These are phyloP conservation scores for Rubus idaeus DNA, from an alignment of 306 rosid species.

Conservation along the genomic window DNA sequence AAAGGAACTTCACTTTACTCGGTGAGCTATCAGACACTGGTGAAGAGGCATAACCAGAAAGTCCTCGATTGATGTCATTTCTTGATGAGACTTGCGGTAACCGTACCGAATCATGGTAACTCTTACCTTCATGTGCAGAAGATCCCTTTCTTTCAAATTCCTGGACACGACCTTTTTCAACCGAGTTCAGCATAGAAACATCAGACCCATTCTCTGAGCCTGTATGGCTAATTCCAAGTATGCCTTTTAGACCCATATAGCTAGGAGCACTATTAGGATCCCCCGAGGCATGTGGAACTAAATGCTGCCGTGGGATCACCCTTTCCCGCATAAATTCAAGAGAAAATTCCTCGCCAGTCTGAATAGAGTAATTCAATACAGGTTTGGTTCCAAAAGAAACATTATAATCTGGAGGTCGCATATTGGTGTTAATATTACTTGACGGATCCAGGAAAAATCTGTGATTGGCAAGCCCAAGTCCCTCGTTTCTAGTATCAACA, in stretches of 20 bases:
- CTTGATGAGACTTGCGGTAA: constrained; percentile 56
- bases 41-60: constrained; percentile 50
- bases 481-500: constrained; percentile 57
- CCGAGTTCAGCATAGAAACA: constrained; percentile 40
- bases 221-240: constrained; percentile 46
- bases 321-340: constrained; percentile 93
- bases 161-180: constrained; percentile 49
- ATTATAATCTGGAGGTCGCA: constrained; percentile 57
- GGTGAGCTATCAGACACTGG: constrained; percentile 49
- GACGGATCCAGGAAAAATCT: constrained; percentile 47
- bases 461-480: constrained; percentile 47
- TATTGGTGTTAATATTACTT: constrained; percentile 43
- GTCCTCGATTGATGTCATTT: constrained; percentile 49
- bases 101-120: constrained; percentile 48
- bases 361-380: constrained; percentile 78
- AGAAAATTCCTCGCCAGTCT: constrained; percentile 87
- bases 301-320: constrained; percentile 60
- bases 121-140: constrained; percentile 49
- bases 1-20: constrained; percentile 69
- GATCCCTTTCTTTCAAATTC: constrained; percentile 56
- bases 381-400: constrained; percentile 57
- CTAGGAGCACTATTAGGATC: constrained; percentile 59
- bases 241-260: constrained; percentile 55
- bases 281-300: constrained; percentile 51
- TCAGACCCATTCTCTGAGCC: constrained; percentile 71